Evolutionary conservation across 2,329 filamentous ascomycete genomes (phyloP).

Genomic region (Raffaelea albimanens): DNA sequence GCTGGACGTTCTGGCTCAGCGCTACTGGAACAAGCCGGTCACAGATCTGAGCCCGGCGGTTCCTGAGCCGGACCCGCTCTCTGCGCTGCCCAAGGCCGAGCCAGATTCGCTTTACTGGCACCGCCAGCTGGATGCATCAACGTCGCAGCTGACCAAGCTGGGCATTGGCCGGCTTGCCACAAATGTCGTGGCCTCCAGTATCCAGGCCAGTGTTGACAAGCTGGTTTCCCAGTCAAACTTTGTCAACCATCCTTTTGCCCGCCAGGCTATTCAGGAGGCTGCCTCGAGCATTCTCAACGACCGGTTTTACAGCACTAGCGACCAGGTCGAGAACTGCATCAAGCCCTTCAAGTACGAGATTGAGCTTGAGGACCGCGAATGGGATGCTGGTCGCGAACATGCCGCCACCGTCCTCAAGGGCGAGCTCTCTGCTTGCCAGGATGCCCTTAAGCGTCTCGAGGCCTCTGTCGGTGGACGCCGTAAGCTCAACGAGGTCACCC

Average conservation of each 20-base stretch:
- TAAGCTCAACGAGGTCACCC: slow-evolving; percentile 82
- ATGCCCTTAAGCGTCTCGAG: slow-evolving; percentile 67
- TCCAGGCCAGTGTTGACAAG: slow-evolving; percentile 73
- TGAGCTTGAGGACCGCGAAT: slow-evolving; percentile 85
- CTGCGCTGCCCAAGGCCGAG: slow-evolving; percentile 74
- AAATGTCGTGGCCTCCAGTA: slow-evolving; percentile 77
- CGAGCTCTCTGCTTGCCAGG: slow-evolving; percentile 76
- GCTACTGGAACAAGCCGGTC: slow-evolving; percentile 96
- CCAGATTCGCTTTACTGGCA: slow-evolving; percentile 85
- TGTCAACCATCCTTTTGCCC: slow-evolving; percentile 80
- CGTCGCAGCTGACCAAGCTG: slow-evolving; percentile 82
- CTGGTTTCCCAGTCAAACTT: slow-evolving; percentile 78
- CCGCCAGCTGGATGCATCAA: slow-evolving; percentile 85
- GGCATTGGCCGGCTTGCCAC: slow-evolving; percentile 90
- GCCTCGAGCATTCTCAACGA: slow-evolving; percentile 86
- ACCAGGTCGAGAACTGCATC: slow-evolving; percentile 97
- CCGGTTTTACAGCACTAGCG: slow-evolving; percentile 90
- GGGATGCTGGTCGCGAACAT: slow-evolving; percentile 76
- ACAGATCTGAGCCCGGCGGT: slow-evolving; percentile 63
- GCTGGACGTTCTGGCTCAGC: slow-evolving; percentile 80
- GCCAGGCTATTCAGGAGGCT: slow-evolving; percentile 85
- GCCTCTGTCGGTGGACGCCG: slow-evolving; percentile 67
- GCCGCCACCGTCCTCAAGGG: slow-evolving; percentile 72
- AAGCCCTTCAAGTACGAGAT: slow-evolving; percentile 99
- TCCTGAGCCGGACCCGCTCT: slow-evolving; percentile 62